Evolutionary conservation across 768 basidiomycete genomes (phyloP).

Genomic region (Lactifluus subvellereus): DNA sequence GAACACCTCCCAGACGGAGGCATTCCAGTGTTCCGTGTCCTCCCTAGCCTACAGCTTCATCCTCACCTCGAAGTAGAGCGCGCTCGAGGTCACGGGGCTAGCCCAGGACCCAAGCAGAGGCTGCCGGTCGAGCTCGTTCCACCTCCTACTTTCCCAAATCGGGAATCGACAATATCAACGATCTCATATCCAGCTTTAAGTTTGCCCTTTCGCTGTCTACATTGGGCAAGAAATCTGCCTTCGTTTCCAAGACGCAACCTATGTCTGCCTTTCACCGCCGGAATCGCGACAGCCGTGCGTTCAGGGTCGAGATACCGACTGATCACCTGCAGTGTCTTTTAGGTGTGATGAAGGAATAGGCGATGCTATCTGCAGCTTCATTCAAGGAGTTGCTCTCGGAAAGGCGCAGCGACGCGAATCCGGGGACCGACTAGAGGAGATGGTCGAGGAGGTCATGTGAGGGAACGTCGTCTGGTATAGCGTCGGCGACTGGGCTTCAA

Average conservation of each 20-base stretch:
- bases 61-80: conserved; percentile 14
- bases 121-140: conserved; percentile 30
- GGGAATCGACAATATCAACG: not conserved
- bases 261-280: conserved; percentile 45
- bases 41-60: conserved; percentile 44
- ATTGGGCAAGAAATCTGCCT: conserved; percentile 4
- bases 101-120: too few relatives aligned
- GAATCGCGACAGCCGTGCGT: conserved; percentile 44
- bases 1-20: conserved; percentile 36
- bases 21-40: conserved; percentile 58
- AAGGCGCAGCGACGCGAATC: conserved; percentile 1
- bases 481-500: conserved; percentile 44
- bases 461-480: conserved; percentile 49
- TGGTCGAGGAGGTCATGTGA: conserved; percentile 61
- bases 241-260: conserved; percentile 35
- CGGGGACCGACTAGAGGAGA: conserved; percentile 37
- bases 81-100: too few relatives aligned
- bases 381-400: conserved; percentile 6
- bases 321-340: conserved; percentile 2
- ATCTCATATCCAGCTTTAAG: conserved; percentile 23
- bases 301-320: conserved; percentile 20
- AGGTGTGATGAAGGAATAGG: conserved; percentile 20
- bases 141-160: conserved; percentile 22
- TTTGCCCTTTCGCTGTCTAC: conserved; percentile 19
- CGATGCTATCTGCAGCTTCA: conserved; percentile 19